Evolutionary conservation across 108 stramenopile genomes (phyloP).

Genomic region (Cyclotella choctawhatcheeana): DNA sequence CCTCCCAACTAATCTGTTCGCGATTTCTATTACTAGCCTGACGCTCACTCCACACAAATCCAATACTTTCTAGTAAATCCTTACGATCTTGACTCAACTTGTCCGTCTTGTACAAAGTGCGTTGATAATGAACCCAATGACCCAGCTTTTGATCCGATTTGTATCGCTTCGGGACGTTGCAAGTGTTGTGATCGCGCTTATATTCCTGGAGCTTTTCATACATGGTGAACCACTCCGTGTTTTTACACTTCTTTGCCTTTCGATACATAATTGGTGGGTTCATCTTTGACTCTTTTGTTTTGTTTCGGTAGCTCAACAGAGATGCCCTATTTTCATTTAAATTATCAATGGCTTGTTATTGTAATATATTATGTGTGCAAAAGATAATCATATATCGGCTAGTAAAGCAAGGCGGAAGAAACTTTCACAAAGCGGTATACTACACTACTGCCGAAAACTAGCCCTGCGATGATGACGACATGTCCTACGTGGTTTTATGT

Average conservation of each 20-base stretch:
- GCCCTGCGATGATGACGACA: conserved; percentile 1
- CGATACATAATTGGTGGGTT: not conserved
- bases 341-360: too few relatives aligned
- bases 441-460: too few relatives aligned
- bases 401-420: too few relatives aligned
- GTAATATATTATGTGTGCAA: too few relatives aligned
- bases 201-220: conserved; percentile 36
- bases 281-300: too few relatives aligned
- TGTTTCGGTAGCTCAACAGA: too few relatives aligned
- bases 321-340: too few relatives aligned
- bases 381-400: too few relatives aligned
- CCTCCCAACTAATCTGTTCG: conserved; percentile 20
- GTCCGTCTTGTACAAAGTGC: conserved; percentile 9
- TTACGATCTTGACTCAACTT: conserved; percentile 6
- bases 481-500: too few relatives aligned
- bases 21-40: not conserved
- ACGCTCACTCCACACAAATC: conserved; percentile 30
- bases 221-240: conserved; percentile 29
- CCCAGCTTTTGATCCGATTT: conserved; percentile 30
- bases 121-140: conserved; percentile 42
- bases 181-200: conserved; percentile 38
- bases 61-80: conserved; percentile 18
- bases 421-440: not conserved
- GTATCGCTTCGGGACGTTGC: conserved; percentile 41
- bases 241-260: conserved; percentile 16